A percentile compares a stretch with the other conserved stretches of the same genome.
These are phyloP conservation scores for Paracorniculantispora psalliotae DNA, from an alignment of 2,329 filamentous ascomycete species.

Conservation along the genomic window DNA sequence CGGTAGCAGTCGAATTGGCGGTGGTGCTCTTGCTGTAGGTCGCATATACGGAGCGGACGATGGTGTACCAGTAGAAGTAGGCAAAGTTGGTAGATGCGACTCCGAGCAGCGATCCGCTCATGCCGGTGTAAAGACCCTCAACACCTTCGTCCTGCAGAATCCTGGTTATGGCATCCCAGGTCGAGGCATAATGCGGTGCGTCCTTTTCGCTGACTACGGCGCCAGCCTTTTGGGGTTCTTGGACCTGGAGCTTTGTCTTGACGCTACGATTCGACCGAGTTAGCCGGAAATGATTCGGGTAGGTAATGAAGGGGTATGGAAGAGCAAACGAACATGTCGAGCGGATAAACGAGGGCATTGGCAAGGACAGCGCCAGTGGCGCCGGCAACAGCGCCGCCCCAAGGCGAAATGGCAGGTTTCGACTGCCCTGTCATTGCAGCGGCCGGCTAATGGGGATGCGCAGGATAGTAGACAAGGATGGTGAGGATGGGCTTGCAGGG, in stretches of 20 bases:
- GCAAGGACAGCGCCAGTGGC: constrained; percentile 90
- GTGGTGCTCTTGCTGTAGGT: constrained; percentile 46
- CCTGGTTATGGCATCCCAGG: constrained; percentile 80
- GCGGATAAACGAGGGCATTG: constrained; percentile 90
- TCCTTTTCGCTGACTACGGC: constrained; percentile 42
- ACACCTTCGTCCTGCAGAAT: constrained; percentile 79
- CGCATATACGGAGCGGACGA: constrained; percentile 77
- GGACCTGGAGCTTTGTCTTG: constrained; percentile 93
- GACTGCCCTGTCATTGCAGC: constrained; percentile 48
- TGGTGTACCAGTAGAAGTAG: constrained; percentile 98
- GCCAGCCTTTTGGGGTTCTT: constrained; percentile 61
- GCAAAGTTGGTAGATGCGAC: constrained; percentile 98
- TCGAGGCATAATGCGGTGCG: constrained; percentile 72
- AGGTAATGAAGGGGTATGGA: constrained; percentile 9
- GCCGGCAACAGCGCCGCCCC: constrained; percentile 89
- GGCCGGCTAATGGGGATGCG: not conserved
- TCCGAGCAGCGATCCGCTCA: constrained; percentile 78
- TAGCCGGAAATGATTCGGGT: not conserved
- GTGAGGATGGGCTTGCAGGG: not conserved
- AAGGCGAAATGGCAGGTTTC: constrained; percentile 75
- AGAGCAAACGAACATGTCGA: constrained; percentile 88
- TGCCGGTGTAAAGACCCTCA: constrained; percentile 79
- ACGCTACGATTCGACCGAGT: constrained; percentile 53
- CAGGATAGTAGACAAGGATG: not conserved
- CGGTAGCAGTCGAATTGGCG: constrained; percentile 71